These are phyloP conservation scores for Orobanche coerulescens DNA, from an alignment of 257 asterid species.

Conservation along the genomic window DNA sequence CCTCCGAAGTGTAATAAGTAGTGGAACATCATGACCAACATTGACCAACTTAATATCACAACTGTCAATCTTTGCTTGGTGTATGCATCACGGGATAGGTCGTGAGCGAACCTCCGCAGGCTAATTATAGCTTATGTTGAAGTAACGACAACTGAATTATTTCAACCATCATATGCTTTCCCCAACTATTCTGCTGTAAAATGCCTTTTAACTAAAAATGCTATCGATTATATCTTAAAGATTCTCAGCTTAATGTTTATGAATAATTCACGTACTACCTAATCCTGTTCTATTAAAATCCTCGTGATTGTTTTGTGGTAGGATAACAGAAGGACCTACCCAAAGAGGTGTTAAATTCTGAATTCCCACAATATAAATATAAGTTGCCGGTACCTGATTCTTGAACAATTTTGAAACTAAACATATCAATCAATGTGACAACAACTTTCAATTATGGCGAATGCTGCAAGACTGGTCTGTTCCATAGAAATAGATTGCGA, in stretches of 20 bases:
- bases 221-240: background rate
- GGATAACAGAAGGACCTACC: background rate
- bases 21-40: background rate
- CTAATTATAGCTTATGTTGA: background rate
- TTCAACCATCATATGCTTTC: background rate
- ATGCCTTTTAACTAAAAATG: background rate
- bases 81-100: background rate
- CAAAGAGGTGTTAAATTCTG: background rate
- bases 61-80: slow-evolving; percentile 2
- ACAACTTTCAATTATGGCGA: too few species aligned
- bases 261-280: background rate
- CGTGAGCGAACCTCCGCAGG: background rate
- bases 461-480: too few species aligned
- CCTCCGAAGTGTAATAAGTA: background rate
- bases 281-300: background rate
- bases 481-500: too few species aligned
- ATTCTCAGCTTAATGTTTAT: slow-evolving; percentile 9
- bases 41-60: background rate
- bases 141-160: background rate
- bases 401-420: too few species aligned
- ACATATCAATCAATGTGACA: too few species aligned
- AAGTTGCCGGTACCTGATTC: too few species aligned
- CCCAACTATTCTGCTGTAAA: background rate
- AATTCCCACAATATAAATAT: background rate
- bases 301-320: background rate